Evolutionary conservation across 2,329 filamentous ascomycete species (phyloP).

Genomic region (Penicillium sp.): DNA sequence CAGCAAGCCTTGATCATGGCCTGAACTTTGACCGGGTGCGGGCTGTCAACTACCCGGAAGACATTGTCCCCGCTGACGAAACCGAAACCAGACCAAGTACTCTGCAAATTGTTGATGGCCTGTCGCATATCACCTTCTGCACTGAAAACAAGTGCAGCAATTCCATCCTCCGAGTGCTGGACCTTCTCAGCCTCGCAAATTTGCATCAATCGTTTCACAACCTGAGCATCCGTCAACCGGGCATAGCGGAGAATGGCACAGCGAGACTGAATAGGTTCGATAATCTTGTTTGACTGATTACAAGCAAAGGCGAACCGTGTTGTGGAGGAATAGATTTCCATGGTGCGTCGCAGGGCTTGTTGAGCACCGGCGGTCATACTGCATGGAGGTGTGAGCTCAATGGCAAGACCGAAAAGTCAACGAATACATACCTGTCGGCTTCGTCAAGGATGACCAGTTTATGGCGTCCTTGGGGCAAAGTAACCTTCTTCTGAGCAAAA

Average conservation of each 20-base stretch:
- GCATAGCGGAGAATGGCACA: constrained; percentile 95
- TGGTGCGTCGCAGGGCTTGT: constrained; percentile 88
- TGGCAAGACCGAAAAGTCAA: not conserved
- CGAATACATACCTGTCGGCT: constrained; percentile 67
- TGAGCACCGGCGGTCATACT: constrained; percentile 95
- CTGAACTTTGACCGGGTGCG: constrained; percentile 97
- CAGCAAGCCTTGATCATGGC: constrained; percentile 97
- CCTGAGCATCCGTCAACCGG: constrained; percentile 85
- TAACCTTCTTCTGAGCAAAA: constrained; percentile 98
- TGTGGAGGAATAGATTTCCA: constrained; percentile 98
- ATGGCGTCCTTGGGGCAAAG: constrained; percentile 81
- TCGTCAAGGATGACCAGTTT: constrained; percentile 98
- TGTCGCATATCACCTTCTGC: constrained; percentile 99
- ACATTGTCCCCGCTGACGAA: constrained; percentile 98
- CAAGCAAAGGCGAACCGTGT: constrained; percentile 97
- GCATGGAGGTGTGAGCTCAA: constrained; percentile 3
- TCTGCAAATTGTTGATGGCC: constrained; percentile 97
- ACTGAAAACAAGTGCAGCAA: constrained; percentile 94
- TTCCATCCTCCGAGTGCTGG: constrained; percentile 84
- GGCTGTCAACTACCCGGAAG: constrained; percentile 94
- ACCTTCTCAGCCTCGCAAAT: constrained; percentile 92
- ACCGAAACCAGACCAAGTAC: constrained; percentile 87
- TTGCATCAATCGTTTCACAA: constrained; percentile 86
- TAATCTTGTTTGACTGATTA: constrained; percentile 99
- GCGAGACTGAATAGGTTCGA: constrained; percentile 95